These are phyloP conservation scores for Carex scoparia DNA, from an alignment of 176 grass and related monocot genomes.

Conservation along the genomic window DNA sequence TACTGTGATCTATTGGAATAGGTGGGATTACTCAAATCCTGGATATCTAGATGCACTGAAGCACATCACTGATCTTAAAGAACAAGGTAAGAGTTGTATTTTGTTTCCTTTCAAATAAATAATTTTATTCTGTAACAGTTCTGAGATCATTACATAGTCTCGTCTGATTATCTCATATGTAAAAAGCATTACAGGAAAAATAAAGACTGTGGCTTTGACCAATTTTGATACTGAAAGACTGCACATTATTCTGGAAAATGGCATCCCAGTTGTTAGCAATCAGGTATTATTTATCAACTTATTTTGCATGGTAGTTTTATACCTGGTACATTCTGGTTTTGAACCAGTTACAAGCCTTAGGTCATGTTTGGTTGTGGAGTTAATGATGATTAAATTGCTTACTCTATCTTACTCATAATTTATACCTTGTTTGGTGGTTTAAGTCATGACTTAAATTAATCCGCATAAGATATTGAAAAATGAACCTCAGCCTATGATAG, in stretches of 20 bases:
- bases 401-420: no score
- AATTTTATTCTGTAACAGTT: not conserved
- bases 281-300: conserved; percentile 42
- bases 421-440: no score
- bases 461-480: no score
- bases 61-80: conserved; percentile 88
- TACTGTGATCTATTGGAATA: conserved; percentile 21
- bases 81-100: conserved; percentile 57
- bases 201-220: conserved; percentile 65
- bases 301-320: not conserved
- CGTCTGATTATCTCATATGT: conserved; percentile 17
- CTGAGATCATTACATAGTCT: not conserved
- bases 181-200: conserved; percentile 55
- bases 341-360: not conserved
- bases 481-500: no score
- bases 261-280: conserved; percentile 86
- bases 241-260: conserved; percentile 88
- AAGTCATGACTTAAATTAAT: no score
- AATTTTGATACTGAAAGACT: conserved; percentile 73
- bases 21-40: conserved; percentile 96
- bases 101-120: not conserved
- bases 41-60: conserved; percentile 95
- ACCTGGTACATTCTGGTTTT: conserved; percentile 1
- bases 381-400: no score
- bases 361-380: no score